Evolutionary conservation across 371 early-diverging fungal species (phyloP), one percentile per base, ranked within the genome.

Genomic region (Smittium culicis): DNA sequence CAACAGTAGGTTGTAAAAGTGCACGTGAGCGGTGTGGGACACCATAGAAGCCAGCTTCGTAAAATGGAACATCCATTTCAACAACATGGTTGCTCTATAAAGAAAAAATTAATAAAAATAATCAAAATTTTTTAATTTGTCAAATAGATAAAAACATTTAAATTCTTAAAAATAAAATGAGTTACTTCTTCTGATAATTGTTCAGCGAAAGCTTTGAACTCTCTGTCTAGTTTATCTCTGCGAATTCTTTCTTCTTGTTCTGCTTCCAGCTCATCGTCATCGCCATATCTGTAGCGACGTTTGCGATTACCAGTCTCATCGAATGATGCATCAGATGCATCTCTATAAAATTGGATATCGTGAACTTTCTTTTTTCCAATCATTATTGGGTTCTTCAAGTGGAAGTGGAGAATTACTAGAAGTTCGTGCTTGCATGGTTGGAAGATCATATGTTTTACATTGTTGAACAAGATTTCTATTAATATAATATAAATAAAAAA

Each of bases 331-430:
- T 94, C 96, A 1, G 93, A 85, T 1, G 94, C 97, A 74, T 99
- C 99, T 70, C 94, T 90, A 74, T 92, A 98, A 81, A 99, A 99
- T 82, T 99, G 99, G 55, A 99, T 86, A 75, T 99, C 99, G 80
- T 84, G 89, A 1, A 94, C 96, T 80, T 99, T 99, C 82, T 93
- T 95, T 77, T 94, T 95, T 63, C 95, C 96, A 75, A 98, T 85
- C 85, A 98, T 86, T 68, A 99, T 92, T 1, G 98, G 96, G 77
- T 94, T 88, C 73, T 91, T 90, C 66, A 99, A 85, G 67, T 98
- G 97, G 35, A 98, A 82, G 72, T 99, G 99, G 59, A 99, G 77
- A 67, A 99, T 74, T 16, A 98, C 95, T 66, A 94, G 79, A 55
- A 94, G 76, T 77, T 99, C 99, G 69, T 91, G 84, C 71, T 98